Conservation (phyloP, 2,329 filamentous ascomycete species). For the Penicillium sp. region DNA sequence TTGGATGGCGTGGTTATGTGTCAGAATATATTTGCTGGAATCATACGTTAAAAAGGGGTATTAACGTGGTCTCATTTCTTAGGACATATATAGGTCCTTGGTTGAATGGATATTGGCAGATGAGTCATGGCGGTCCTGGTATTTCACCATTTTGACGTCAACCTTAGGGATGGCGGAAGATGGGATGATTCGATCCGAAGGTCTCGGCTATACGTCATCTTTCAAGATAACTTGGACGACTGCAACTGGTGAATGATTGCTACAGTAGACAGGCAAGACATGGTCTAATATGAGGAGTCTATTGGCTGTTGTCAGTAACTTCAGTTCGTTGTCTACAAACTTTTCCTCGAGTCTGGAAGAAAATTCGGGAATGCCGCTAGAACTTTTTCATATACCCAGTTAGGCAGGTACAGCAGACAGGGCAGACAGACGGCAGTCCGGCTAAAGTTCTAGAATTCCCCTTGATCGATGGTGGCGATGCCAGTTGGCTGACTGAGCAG, state of each 20-base stretch:
- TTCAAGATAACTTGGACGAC: background rate
- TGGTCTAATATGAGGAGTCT: background rate
- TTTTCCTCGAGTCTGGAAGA: background rate
- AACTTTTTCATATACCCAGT: background rate
- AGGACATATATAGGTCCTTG: background rate
- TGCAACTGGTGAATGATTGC: background rate
- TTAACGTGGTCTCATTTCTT: background rate
- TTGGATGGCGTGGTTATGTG: background rate
- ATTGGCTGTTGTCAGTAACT: background rate
- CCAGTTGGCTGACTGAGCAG: background rate
- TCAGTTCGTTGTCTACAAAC: background rate
- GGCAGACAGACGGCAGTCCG: background rate
- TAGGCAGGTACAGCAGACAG: constrained; percentile 8
- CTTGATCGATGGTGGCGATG: background rate
- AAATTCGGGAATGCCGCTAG: background rate
- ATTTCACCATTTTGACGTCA: constrained; percentile 2
- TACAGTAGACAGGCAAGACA: background rate
- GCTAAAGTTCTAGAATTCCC: background rate
- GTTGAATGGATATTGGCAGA: background rate
- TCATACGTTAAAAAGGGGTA: background rate
- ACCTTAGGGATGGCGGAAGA: background rate
- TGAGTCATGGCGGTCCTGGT: background rate
- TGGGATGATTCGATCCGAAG: background rate
- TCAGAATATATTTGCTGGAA: background rate
- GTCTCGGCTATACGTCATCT: background rate